Percentiles rank a stretch among this genome's conserved stretches.
Conservation (phyloP, 2,329 filamentous ascomycete genomes). For the Stagonosporopsis chrysanthemi region DNA sequence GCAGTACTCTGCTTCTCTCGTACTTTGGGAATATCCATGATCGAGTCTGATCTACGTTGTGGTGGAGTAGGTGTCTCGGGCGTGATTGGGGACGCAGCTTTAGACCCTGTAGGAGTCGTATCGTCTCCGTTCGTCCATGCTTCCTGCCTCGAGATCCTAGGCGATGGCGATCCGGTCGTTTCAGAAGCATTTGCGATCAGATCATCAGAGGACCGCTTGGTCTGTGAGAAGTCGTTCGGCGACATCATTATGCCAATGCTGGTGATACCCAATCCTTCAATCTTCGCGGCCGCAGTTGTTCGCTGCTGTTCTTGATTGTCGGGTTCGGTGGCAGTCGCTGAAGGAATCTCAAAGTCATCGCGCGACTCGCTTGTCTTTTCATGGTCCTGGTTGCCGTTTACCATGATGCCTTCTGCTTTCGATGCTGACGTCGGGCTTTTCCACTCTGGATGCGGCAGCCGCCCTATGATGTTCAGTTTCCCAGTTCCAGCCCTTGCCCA, state of each 20-base stretch:
- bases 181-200: constrained; percentile 38
- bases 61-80: constrained; percentile 34
- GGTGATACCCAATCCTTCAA: constrained; percentile 36
- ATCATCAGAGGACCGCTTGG: constrained; percentile 45
- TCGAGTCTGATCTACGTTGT: constrained; percentile 26
- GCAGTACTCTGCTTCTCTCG: not conserved
- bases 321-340: constrained; percentile 33
- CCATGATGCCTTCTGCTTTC: constrained; percentile 11
- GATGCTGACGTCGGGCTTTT: constrained; percentile 29
- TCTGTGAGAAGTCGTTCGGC: constrained; percentile 42
- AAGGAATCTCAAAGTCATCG: constrained; percentile 45
- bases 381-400: constrained; percentile 23
- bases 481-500: constrained; percentile 45
- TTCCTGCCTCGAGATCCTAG: constrained; percentile 15
- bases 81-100: constrained; percentile 21
- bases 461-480: constrained; percentile 38
- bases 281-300: constrained; percentile 27
- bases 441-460: constrained; percentile 41
- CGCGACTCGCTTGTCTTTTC: constrained; percentile 21
- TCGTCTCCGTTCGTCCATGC: constrained; percentile 28
- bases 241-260: constrained; percentile 20
- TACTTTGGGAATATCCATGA: constrained; percentile 13
- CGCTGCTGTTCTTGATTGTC: constrained; percentile 22
- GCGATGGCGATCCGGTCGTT: constrained; percentile 38
- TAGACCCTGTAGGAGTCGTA: constrained; percentile 22